Evolutionary conservation across 2,329 filamentous ascomycete species (phyloP).

Genomic region (Aspergillus neotritici): DNA sequence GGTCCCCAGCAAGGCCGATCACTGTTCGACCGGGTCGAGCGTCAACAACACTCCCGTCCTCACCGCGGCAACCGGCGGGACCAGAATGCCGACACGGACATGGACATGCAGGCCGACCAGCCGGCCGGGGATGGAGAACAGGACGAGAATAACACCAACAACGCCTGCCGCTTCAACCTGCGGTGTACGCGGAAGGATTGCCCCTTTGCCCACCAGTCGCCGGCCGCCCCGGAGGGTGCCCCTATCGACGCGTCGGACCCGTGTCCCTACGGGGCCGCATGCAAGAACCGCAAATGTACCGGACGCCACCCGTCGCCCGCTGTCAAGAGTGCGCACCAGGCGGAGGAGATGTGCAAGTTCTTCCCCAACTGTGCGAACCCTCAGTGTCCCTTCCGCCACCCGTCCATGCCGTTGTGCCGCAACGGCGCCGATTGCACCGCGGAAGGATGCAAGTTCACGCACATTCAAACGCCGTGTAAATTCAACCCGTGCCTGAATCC

Average conservation of each 20-base stretch:
- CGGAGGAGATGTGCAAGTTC: constrained; percentile 83
- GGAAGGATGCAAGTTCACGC: constrained; percentile 81
- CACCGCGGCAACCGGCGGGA: constrained; percentile 46
- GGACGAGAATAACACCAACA: constrained; percentile 55
- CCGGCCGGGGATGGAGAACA: constrained; percentile 37
- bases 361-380: constrained; percentile 87
- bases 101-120: constrained; percentile 36
- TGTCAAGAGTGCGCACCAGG: constrained; percentile 68
- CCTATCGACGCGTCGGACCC: constrained; percentile 72
- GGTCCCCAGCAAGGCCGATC: constrained; percentile 50
- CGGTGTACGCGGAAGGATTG: constrained; percentile 84
- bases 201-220: constrained; percentile 89
- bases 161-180: constrained; percentile 83
- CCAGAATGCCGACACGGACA: constrained; percentile 27
- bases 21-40: constrained; percentile 67
- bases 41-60: constrained; percentile 45
- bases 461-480: constrained; percentile 77
- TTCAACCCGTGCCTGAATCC: constrained; percentile 88
- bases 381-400: constrained; percentile 83
- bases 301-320: constrained; percentile 89
- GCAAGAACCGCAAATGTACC: constrained; percentile 93
- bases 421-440: constrained; percentile 85
- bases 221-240: constrained; percentile 72
- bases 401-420: constrained; percentile 76
- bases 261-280: constrained; percentile 82